Percentiles rank a stretch among this genome's conserved stretches.
These are phyloP conservation scores for Eucalyptus pauciflora DNA, from an alignment of 345 rosid genomes.

Conservation along the genomic window DNA sequence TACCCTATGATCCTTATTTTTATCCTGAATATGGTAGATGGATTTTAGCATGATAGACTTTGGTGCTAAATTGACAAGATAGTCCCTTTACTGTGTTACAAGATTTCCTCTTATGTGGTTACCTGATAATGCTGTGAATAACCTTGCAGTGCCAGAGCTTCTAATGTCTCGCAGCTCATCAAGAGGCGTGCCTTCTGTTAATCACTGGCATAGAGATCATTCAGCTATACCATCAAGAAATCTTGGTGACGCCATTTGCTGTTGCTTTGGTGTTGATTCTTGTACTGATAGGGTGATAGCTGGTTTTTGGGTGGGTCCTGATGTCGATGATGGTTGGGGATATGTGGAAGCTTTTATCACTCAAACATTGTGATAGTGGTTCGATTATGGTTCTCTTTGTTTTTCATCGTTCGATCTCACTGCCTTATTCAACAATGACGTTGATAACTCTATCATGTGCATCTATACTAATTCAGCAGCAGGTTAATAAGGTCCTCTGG, in stretches of 20 bases:
- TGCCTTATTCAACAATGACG: not conserved
- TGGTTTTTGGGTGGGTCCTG: constrained; percentile 76
- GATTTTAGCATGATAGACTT: not conserved
- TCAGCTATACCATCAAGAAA: not conserved
- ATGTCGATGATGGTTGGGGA: constrained; percentile 72
- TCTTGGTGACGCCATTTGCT: constrained; percentile 13
- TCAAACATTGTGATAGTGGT: constrained; percentile 6
- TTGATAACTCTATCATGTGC: not conserved
- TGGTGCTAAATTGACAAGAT: not conserved
- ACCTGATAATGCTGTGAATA: not conserved
- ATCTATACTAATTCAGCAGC: not conserved
- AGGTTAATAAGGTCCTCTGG: not conserved
- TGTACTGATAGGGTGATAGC: constrained; percentile 12
- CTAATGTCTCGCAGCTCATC: not conserved
- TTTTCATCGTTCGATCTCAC: not conserved
- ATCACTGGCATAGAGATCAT: not conserved
- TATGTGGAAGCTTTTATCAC: constrained; percentile 45
- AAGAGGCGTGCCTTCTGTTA: constrained; percentile 1
- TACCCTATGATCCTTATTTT: not conserved
- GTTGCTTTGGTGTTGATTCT: constrained; percentile 11
- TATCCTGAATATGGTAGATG: not conserved
- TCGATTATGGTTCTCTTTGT: not conserved
- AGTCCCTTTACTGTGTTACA: not conserved
- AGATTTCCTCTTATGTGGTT: not conserved
- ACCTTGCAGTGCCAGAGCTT: constrained; percentile 13